Percentiles rank a stretch among this genome's conserved stretches.
phyloP scores from a whole-genome alignment of 1,284 basidiomycete species.

The Marasmius fiardii region DNA sequence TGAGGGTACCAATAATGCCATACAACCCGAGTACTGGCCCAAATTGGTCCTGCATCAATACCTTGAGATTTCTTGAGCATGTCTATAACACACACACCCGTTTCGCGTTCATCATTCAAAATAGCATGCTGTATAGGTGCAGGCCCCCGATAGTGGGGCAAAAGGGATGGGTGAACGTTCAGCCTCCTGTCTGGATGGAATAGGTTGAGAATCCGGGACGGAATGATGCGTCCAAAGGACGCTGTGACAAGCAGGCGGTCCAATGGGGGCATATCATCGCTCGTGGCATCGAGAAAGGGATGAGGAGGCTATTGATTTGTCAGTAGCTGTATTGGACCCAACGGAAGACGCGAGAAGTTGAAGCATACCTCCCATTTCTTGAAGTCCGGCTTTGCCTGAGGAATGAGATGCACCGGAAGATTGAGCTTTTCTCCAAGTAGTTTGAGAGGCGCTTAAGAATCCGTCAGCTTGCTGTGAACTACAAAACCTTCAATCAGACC shows the following conservation, averaged over 20 bases:
- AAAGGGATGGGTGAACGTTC: conserved; percentile 90
- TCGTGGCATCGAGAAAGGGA: no score
- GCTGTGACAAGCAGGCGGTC: conserved; percentile 80
- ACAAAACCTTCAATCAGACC: background rate
- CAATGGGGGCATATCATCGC: conserved; percentile 2
- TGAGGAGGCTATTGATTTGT: conserved; percentile 26
- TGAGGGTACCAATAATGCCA: conserved; percentile 16
- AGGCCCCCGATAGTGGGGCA: conserved; percentile 88
- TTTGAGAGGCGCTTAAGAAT: conserved; percentile 54
- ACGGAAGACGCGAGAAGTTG: conserved; percentile 1
- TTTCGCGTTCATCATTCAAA: conserved; percentile 54
- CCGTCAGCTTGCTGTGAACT: background rate
- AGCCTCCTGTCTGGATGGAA: conserved; percentile 68
- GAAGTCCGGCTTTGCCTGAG: conserved; percentile 52
- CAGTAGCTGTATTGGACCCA: conserved; percentile 2
- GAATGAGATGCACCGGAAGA: conserved; percentile 56
- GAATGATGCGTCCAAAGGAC: conserved; percentile 90
- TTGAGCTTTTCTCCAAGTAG: conserved; percentile 42
- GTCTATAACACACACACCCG: conserved; percentile 70
- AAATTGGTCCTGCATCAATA: conserved; percentile 63
- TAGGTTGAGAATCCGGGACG: conserved; percentile 57
- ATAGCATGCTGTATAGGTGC: conserved; percentile 91
- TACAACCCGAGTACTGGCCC: conserved; percentile 43
- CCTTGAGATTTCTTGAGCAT: conserved; percentile 57
- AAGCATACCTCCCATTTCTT: conserved; percentile 52